These are phyloP conservation scores for Phytophthora kernoviae DNA, from an alignment of 352 stramenopile genomes.

Conservation along the genomic window DNA sequence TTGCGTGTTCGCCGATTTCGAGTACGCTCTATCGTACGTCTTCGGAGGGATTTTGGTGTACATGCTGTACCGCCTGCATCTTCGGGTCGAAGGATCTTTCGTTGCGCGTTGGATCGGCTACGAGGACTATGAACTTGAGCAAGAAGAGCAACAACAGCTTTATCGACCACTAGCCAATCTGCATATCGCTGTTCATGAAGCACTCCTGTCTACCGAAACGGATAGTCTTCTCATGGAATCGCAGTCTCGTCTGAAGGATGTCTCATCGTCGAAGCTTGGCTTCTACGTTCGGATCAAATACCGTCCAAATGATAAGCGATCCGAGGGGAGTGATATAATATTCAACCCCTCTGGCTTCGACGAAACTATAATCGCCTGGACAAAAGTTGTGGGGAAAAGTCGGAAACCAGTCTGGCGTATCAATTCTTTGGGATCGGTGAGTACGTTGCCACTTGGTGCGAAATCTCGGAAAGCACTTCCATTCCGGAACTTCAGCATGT, in stretches of 20 bases:
- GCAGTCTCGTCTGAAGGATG: constrained; percentile 64
- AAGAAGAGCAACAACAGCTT: constrained; percentile 74
- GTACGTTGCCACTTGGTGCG: constrained; percentile 28
- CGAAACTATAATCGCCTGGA: constrained; percentile 76
- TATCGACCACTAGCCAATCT: constrained; percentile 77
- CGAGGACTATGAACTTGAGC: constrained; percentile 72
- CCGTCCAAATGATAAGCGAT: constrained; percentile 76
- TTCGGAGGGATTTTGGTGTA: constrained; percentile 66
- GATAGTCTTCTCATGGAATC: constrained; percentile 65
- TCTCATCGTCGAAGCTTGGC: constrained; percentile 61
- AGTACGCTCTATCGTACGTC: constrained; percentile 76
- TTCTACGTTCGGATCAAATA: constrained; percentile 84
- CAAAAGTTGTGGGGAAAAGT: constrained; percentile 68
- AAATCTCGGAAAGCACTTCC: constrained; percentile 70
- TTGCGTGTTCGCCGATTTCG: constrained; percentile 76
- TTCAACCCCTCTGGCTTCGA: constrained; percentile 72
- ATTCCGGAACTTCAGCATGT: constrained; percentile 82
- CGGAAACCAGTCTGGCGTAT: constrained; percentile 54
- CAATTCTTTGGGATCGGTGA: constrained; percentile 27
- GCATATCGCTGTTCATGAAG: constrained; percentile 77
- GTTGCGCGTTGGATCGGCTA: constrained; percentile 79
- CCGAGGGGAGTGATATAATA: constrained; percentile 50
- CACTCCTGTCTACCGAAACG: constrained; percentile 51
- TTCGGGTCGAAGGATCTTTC: constrained; percentile 69
- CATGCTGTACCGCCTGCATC: constrained; percentile 80